A percentile compares a stretch with the other conserved stretches of the same genome.
phyloP scores from a whole-genome alignment of 371 early-diverging fungal genomes.

The Mortierella sp. region DNA sequence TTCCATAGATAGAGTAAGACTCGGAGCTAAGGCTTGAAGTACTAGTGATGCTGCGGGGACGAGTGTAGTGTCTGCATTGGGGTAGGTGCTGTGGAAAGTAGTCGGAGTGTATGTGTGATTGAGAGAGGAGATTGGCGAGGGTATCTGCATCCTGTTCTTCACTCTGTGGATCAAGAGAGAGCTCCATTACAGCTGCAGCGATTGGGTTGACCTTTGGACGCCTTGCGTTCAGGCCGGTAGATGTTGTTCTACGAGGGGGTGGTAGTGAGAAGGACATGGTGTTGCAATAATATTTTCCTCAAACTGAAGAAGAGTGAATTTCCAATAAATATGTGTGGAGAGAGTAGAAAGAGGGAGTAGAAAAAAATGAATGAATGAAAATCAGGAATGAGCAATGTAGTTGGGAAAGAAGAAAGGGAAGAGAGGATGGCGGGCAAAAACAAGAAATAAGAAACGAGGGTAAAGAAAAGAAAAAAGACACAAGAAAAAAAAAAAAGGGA shows the following conservation, averaged over 20 bases:
- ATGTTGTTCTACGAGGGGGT: conserved; percentile 32
- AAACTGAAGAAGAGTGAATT: neutral
- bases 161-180: neutral
- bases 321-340: neutral
- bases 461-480: neutral
- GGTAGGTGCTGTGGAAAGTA: conserved; percentile 8
- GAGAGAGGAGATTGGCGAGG: conserved; percentile 25
- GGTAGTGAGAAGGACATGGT: conserved; percentile 18
- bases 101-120: conserved; percentile 5
- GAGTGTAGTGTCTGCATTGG: conserved; percentile 11
- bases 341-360: neutral
- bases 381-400: neutral
- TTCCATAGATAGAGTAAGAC: conserved; percentile 11
- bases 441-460: neutral
- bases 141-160: conserved; percentile 28
- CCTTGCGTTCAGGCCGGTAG: conserved; percentile 9
- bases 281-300: neutral
- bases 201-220: conserved; percentile 39
- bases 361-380: too few relatives aligned
- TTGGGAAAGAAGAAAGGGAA: neutral
- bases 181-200: neutral
- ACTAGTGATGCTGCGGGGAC: conserved; percentile 30
- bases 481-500: neutral
- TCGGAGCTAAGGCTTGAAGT: conserved; percentile 23
- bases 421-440: neutral